Base-by-base conservation (phyloP, 768 basidiomycete genomes). In the Neoboletus brunneissimus region DNA sequence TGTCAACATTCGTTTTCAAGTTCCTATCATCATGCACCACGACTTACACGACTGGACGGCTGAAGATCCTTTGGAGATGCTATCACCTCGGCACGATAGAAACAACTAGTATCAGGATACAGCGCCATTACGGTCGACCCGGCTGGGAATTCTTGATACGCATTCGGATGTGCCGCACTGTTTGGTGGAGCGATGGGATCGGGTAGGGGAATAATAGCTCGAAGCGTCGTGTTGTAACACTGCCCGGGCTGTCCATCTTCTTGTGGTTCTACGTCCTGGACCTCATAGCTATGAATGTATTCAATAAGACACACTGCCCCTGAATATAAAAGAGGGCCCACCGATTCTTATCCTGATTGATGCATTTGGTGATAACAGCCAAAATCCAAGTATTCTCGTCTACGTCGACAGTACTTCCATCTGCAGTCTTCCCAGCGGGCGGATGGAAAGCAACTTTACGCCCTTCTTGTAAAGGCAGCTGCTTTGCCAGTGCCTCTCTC, bases 21-120 rank as follows among this genome's bases (percentile, higher is more conserved):
- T 23, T 32, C 22, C 20, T 48, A 11, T 29, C 46, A 37, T 42
- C 46, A 37, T 34, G 42, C 15, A 23, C 34, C n/a, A 32, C 18
- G 47, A 67, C 76, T 72, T 57, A 80, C 79, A 25, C 79, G 70
- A 51, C 69, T 67, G 4, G 64, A 55, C 0, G 72, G 68, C 25
- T 69, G 72, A 29, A 74, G 65, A 49, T 79, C 80, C 47, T 64
- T 73, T 5, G 89, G 90, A 11, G 83, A 81, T n/a, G 83, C 78
- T 45, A 91, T 78, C 7, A 94, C 90, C 64, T 91, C 88, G 8
- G 91, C 91, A 27, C 88, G 87, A 65, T 94, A 94, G 76, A 94
- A 94, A 68, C 89, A 91, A 62, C 89, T 93, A 0, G 91, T 94
- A 66, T 94, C 91, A 0, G 91, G 91, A 71, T 92, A 94, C n/a